A percentile compares a stretch with the other conserved stretches of the same genome.
phyloP scores from a whole-genome alignment of 495 filamentous ascomycete species.

The Podospora comata region DNA sequence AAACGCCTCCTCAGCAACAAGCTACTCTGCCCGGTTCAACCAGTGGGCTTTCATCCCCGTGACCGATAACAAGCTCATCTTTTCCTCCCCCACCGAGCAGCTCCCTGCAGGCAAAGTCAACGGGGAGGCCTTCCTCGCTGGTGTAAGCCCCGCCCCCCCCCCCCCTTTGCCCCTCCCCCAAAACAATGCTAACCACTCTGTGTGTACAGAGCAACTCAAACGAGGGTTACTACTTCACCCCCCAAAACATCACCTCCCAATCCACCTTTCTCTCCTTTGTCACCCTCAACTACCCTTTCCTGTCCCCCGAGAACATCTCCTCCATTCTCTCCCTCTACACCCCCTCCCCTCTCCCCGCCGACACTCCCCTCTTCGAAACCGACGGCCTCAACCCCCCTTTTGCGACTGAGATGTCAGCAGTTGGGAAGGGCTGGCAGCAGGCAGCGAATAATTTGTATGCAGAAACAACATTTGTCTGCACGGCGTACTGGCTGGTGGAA shows the following conservation, averaged over 20 bases:
- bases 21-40: background rate
- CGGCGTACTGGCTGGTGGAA: background rate
- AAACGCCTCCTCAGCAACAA: slow-evolving; percentile 7
- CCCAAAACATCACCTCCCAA: background rate
- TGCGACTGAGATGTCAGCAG: background rate
- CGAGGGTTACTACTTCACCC: background rate
- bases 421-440: background rate
- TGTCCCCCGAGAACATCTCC: background rate
- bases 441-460: background rate
- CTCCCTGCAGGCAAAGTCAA: slow-evolving; percentile 48
- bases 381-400: background rate
- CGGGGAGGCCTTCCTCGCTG: slow-evolving; percentile 29
- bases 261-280: background rate
- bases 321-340: background rate
- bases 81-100: slow-evolving; percentile 48
- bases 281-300: background rate
- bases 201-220: background rate
- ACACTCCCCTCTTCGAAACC: background rate
- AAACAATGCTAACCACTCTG: background rate
- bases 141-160: slow-evolving; percentile 1
- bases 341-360: background rate
- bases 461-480: background rate
- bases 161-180: too few relatives aligned
- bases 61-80: slow-evolving; percentile 54
- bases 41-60: slow-evolving; percentile 59